Percentiles rank a stretch among this genome's conserved stretches.
Evolutionary conservation across 352 stramenopile genomes (phyloP).

Genomic region (Blastocystis sp.): DNA sequence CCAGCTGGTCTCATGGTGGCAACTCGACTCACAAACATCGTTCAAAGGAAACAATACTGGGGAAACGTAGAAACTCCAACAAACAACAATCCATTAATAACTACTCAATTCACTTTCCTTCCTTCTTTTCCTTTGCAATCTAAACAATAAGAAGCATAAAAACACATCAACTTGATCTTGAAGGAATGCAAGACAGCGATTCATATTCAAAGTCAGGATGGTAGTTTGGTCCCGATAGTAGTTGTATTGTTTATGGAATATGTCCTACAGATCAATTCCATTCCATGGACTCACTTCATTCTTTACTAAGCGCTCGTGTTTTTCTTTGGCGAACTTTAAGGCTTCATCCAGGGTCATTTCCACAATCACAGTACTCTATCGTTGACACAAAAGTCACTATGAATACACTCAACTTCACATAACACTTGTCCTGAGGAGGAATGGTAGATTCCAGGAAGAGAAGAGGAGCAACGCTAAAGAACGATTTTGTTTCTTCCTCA

Average conservation of each 20-base stretch:
- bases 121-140: not conserved
- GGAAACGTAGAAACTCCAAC: slow-evolving; percentile 24
- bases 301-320: not conserved
- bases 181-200: slow-evolving; percentile 22
- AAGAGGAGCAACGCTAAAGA: slow-evolving; percentile 41
- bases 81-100: not conserved
- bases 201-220: slow-evolving; percentile 48
- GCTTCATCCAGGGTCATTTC: slow-evolving; percentile 49
- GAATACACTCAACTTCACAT: slow-evolving; percentile 38
- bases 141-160: not conserved
- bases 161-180: not conserved
- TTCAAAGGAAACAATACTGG: not conserved
- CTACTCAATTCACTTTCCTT: slow-evolving; percentile 12
- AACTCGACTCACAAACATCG: slow-evolving; percentile 52
- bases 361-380: slow-evolving; percentile 39
- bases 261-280: not conserved
- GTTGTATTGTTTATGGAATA: slow-evolving; percentile 41
- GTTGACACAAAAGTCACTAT: not conserved
- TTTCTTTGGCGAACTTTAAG: slow-evolving; percentile 36
- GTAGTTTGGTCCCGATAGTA: slow-evolving; percentile 27
- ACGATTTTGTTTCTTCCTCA: slow-evolving; percentile 13
- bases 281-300: not conserved
- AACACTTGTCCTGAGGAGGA: slow-evolving; percentile 51
- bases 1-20: not conserved
- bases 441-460: slow-evolving; percentile 43